Evolutionary conservation across 1,284 basidiomycete genomes (phyloP), one percentile per base, ranked within the genome.

Genomic region (Porogramme epimiltina): DNA sequence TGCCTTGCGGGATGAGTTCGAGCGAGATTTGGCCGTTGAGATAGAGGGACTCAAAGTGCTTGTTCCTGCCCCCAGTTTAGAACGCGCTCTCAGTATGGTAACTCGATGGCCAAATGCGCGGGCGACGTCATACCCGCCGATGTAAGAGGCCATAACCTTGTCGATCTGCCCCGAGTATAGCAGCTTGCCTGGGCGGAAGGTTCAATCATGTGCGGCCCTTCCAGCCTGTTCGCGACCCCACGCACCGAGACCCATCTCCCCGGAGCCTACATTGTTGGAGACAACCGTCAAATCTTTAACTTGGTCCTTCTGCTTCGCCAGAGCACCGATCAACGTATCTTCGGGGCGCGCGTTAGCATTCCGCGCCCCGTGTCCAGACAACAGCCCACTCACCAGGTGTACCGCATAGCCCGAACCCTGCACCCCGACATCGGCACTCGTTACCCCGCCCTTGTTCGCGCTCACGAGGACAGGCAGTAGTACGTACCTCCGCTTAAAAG

Each of bases 1-100:
- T 95, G 6, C 85, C 94, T 73, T 97, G 94, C 2, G 94, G 94
- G 41, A 89, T 90, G 28, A 97, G 85, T 67, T 97, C 94, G 37
- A 97, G 73, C 0, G 88, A 83, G 56, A 96, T 87, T 55, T 90
- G 74, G 47, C 94, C 94, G 19, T 80, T 75, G 42, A 96, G 81
- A 71, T 94, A 97, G 49, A 88, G 75, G 28, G 78, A 69, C 67
- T 91, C 89, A 53, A 91, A 91, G 55, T 80, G 76, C 69, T 91
- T 91, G 72, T 91, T 91, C 52, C 88, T 91, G 61, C n/a, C n/a
- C n/a, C n/a, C n/a, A n/a, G n/a, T n/a, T n/a, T n/a, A n/a, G n/a
- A n/a, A 16, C 28, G 16, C 16, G 13, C n/a, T 44, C 16, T 28
- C n/a, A 48, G 46, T 28, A 44, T 24, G 39, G 18, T 16, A 40